phyloP scores from a whole-genome alignment of 768 basidiomycete species.

The Leccinum olivaceopallidum region DNA sequence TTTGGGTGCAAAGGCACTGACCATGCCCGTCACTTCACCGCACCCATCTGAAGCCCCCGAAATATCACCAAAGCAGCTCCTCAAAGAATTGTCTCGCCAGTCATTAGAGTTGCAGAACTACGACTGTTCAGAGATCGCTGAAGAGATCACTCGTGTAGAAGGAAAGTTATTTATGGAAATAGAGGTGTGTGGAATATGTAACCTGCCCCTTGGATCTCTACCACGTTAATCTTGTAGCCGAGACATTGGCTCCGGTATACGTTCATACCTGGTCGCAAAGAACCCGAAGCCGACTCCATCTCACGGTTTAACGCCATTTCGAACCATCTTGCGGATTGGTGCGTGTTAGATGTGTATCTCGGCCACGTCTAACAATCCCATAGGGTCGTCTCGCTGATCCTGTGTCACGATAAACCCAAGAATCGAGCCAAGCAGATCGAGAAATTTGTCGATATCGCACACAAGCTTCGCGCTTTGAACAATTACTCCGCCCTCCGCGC shows the following conservation, averaged over 20 bases:
- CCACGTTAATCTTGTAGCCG: conserved; percentile 49
- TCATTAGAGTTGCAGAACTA: conserved; percentile 55
- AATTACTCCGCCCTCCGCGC: conserved; percentile 94
- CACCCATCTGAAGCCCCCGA: conserved; percentile 37
- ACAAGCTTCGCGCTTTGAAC: conserved; percentile 75
- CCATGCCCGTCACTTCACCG: conserved; percentile 35
- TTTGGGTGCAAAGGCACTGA: conserved; percentile 45
- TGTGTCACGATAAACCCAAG: conserved; percentile 81
- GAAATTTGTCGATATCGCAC: conserved; percentile 84
- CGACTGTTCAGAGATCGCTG: conserved; percentile 71
- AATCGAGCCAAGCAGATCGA: conserved; percentile 81
- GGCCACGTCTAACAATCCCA: conserved; percentile 4
- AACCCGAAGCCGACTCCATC: conserved; percentile 66
- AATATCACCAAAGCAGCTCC: conserved; percentile 51
- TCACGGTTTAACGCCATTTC: conserved; percentile 72
- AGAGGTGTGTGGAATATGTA: conserved; percentile 48
- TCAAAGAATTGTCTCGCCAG: conserved; percentile 62
- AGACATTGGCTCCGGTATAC: conserved; percentile 86
- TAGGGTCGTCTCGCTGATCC: conserved; percentile 90
- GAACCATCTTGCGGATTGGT: conserved; percentile 87
- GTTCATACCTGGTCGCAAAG: conserved; percentile 66
- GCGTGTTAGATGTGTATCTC: conserved; percentile 19
- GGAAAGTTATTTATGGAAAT: conserved; percentile 72
- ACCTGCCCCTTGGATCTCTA: neutral
- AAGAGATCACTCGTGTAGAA: conserved; percentile 81